These are phyloP conservation scores for Dendrobium catenatum DNA, from an alignment of 106 monocot genomes.

Conservation along the genomic window DNA sequence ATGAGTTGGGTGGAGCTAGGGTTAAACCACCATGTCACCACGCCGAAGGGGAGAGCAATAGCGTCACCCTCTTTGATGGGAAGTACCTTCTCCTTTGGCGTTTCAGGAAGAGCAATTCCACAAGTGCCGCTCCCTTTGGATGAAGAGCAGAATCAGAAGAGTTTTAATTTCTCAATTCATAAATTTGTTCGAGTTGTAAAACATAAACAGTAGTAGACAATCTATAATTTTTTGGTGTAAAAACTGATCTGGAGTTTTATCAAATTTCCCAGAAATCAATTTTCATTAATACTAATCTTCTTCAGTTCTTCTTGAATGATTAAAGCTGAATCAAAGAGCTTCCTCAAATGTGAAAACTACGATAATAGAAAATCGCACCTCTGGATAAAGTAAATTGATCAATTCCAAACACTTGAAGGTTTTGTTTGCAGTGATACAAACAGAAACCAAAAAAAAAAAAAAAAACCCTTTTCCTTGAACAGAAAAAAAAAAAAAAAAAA, in stretches of 20 bases:
- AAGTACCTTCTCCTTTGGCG: conserved; percentile 63
- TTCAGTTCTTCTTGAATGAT: too few relatives aligned
- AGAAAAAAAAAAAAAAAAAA: not conserved
- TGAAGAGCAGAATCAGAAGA: not conserved
- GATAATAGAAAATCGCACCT: not conserved
- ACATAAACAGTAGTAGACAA: not conserved
- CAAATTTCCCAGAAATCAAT: not conserved
- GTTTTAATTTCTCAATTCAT: not conserved
- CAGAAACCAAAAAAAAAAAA: not conserved
- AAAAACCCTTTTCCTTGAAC: not conserved
- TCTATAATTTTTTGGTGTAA: too few relatives aligned
- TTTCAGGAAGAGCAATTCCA: conserved; percentile 69
- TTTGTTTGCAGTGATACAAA: not conserved
- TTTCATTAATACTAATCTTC: not conserved
- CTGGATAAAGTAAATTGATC: not conserved
- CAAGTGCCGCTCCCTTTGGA: conserved; percentile 55
- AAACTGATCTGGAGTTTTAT: not conserved
- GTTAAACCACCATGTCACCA: conserved; percentile 92
- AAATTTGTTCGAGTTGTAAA: not conserved
- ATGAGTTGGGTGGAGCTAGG: conserved; percentile 39
- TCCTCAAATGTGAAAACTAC: not conserved
- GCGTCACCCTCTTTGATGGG: conserved; percentile 66
- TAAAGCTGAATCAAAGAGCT: not conserved
- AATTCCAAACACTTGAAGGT: not conserved
- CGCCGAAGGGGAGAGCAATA: conserved; percentile 79